Evolutionary conservation across 192 early-diverging fungal genomes (phyloP), one percentile per base, ranked within the genome.

Genomic region (Mortierella antarctica): DNA sequence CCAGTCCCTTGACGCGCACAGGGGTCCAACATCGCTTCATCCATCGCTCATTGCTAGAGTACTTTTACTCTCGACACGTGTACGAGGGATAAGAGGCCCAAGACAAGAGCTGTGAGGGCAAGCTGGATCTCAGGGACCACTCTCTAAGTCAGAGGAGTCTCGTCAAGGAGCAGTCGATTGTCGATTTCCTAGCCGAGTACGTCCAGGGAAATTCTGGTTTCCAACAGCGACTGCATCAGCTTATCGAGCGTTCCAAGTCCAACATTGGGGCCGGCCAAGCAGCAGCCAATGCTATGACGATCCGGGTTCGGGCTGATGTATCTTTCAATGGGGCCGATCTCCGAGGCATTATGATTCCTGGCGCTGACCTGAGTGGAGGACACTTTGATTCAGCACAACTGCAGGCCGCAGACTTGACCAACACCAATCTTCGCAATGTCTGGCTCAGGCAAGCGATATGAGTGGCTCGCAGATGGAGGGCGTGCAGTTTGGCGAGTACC

Each of bases 281-380:
- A 57, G 56, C 56, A 23, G n/a, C 56, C 20, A 57, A 57, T 57
- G 56, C 56, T 12, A 57, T 57, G 23, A 57, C 56, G 4, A 57
- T 57, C 9, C 17, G 21, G 23, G 23, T 57, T 7, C 7, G 17
- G 14, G 7, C 58, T 44, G 58, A 44, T 11, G 12, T 20, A 2
- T 39, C 20, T 9, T 60, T 60, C 42, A 17, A n/a, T 60, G 58
- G 58, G 15, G 40, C 58, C 20, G 58, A 60, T 60, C 42, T 60
- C 6, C 58, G 58, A 41, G 56, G 20, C 7, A 57, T 57, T 39
- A 20, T 39, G 5, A 57, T 57, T 21, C 56, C 56, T 9, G 56
- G 58, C 8, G 58, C 58, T 18, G 58, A 60, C 15, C 15, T 60
- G n/a, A 41, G 58, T 7, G n/a, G 46, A 17, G 58, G 58, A 8